Evolutionary conservation across 1,284 basidiomycete genomes (phyloP).

Genomic region (Pseudozyma hubeiensis): DNA sequence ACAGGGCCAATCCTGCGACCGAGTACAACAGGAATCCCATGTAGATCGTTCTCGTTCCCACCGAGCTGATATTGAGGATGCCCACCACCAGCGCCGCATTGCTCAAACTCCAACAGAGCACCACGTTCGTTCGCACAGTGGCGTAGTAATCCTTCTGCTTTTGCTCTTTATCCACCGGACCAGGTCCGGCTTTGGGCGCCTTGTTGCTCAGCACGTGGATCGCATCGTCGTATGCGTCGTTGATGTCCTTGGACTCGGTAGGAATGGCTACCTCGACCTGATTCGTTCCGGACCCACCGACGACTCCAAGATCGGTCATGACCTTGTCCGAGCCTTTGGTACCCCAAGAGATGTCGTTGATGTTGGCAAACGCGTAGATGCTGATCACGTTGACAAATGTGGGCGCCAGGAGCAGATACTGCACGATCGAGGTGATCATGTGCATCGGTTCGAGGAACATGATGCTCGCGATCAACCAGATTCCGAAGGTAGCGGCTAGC

Average conservation of each 20-base stretch:
- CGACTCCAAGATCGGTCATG: constrained; percentile 62
- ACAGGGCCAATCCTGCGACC: constrained; percentile 58
- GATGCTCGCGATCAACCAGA: constrained; percentile 63
- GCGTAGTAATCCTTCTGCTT: constrained; percentile 68
- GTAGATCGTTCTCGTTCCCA: constrained; percentile 50
- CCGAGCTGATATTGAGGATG: constrained; percentile 60
- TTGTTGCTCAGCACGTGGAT: constrained; percentile 62
- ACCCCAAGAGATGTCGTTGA: constrained; percentile 65
- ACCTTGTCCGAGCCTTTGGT: constrained; percentile 66
- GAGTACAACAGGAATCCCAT: constrained; percentile 65
- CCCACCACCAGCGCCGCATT: constrained; percentile 64
- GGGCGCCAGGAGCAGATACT: constrained; percentile 66
- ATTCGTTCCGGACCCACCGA: constrained; percentile 38
- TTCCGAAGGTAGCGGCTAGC: constrained; percentile 63
- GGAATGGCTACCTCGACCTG: constrained; percentile 65
- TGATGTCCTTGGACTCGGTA: constrained; percentile 62
- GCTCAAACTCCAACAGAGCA: constrained; percentile 78
- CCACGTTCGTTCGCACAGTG: constrained; percentile 88
- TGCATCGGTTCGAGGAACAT: constrained; percentile 67
- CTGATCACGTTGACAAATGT: constrained; percentile 67
- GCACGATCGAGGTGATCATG: constrained; percentile 65
- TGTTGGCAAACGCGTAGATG: constrained; percentile 68
- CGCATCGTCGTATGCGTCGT: constrained; percentile 67
- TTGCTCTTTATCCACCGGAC: constrained; percentile 52
- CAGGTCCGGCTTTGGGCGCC: constrained; percentile 32